Evolutionary conservation across 1,284 basidiomycete genomes (phyloP).

Genomic region (Caloboletus firmus): DNA sequence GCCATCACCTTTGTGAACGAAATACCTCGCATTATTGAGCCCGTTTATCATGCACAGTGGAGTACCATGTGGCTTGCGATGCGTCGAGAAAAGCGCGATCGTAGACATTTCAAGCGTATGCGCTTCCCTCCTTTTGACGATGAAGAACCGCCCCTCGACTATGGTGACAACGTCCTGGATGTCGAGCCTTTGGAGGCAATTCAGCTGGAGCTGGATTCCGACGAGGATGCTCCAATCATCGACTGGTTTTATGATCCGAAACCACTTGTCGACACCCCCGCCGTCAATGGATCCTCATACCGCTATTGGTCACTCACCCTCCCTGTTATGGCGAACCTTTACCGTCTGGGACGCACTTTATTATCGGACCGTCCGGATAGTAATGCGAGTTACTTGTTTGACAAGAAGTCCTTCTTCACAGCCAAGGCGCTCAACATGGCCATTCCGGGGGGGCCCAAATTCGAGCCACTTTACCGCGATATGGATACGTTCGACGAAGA

Average conservation of each 20-base stretch:
- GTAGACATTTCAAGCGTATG: slow-evolving; percentile 99
- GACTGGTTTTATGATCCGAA: slow-evolving; percentile 99
- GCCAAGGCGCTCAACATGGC: slow-evolving; percentile 98
- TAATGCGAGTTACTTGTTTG: slow-evolving; percentile 92
- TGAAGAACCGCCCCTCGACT: slow-evolving; percentile 97
- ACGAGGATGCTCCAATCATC: slow-evolving; percentile 92
- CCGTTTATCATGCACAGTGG: slow-evolving; percentile 99
- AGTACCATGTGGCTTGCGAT: slow-evolving; percentile 99
- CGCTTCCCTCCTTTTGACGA: slow-evolving; percentile 99
- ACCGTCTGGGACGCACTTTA: slow-evolving; percentile 91
- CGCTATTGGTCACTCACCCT: slow-evolving; percentile 90
- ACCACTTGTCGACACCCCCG: slow-evolving; percentile 85
- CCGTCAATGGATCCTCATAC: slow-evolving; percentile 93
- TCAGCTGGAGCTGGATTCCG: slow-evolving; percentile 92
- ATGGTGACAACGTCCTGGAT: slow-evolving; percentile 97
- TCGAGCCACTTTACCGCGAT: slow-evolving; percentile 92
- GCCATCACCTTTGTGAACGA: slow-evolving; percentile 99
- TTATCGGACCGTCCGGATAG: slow-evolving; percentile 90
- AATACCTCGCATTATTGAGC: slow-evolving; percentile 94
- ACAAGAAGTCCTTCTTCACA: slow-evolving; percentile 98
- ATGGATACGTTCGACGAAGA: slow-evolving; percentile 98
- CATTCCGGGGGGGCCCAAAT: slow-evolving; percentile 98
- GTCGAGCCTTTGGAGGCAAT: slow-evolving; percentile 98
- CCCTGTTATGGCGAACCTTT: slow-evolving; percentile 95
- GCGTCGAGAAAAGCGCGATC: slow-evolving; percentile 98